Evolutionary conservation across 169 alveolate species (phyloP), one percentile per base, ranked within the genome.

Genomic region (Haemoproteus tartakovskyi): DNA sequence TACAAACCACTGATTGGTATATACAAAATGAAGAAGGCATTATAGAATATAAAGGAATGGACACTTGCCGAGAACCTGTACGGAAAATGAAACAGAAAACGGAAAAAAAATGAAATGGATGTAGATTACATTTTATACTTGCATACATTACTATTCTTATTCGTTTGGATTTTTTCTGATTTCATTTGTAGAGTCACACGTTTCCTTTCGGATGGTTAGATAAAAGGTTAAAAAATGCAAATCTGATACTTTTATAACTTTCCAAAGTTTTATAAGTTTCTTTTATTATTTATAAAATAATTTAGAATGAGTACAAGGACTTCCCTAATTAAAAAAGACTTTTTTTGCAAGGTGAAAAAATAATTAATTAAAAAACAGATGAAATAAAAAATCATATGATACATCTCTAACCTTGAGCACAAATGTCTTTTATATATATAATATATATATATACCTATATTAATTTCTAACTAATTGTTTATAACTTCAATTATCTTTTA

Each of bases 181-280:
- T n/a, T n/a, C 2, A n/a, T 59, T 59, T 54, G n/a, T 26, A 67
- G 82, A 47, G 56, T 41, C 82, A 67, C 56, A 67, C 82, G 27
- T 67, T 67, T 52, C 82, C 82, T 9, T 67, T 67, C 22, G 82
- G 82, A 41, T 67, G 82, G 82, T 30, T 67, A 16, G 82, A 67
- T 57, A 67, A 67, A 9, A 67, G 82, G 82, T 67, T 67, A 33
- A 24, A 22, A n/a, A 21, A 29, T 38, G 19, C 45, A n/a, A n/a
- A n/a, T n/a, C n/a, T n/a, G n/a, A 19, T 11, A 24, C 0, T 8
- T 45, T 19, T 51, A 51, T 24, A 22, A 12, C 8, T 51, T 12
- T 51, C 24, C 9, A 51, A 12, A 9, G 12, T 5, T 51, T 51
- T 51, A 14, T 24, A 51, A 0, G 16, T 2, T 2, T 48, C 2